phyloP scores from a whole-genome alignment of 2,329 filamentous ascomycete genomes.

The Claviceps citrina region DNA sequence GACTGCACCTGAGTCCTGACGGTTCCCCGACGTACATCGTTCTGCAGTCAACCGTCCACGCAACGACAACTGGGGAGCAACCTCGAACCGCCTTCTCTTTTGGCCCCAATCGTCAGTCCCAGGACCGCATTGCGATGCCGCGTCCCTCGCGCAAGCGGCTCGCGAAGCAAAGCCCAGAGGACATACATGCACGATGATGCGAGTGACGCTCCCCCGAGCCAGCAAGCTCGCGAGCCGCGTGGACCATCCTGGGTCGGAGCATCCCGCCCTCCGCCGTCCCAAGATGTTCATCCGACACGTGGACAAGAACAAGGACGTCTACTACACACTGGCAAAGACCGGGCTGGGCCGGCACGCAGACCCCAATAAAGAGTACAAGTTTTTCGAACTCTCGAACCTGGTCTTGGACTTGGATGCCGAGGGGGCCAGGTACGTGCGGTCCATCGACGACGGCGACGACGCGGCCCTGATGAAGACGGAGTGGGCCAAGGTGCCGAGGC shows the following conservation, averaged over 20 bases:
- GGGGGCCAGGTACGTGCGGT: constrained; percentile 27
- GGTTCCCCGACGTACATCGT: too few species aligned
- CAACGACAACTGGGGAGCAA: too few species aligned
- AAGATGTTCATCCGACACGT: constrained; percentile 14
- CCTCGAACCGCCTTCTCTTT: too few species aligned
- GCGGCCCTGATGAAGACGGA: constrained; percentile 12
- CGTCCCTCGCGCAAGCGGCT: neutral
- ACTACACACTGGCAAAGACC: constrained; percentile 15
- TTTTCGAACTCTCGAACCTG: constrained; percentile 26
- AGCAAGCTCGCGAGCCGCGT: constrained; percentile 4
- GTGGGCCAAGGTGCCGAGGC: constrained; percentile 15
- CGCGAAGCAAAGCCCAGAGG: too few species aligned
- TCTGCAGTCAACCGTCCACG: too few species aligned
- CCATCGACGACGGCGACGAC: constrained; percentile 23
- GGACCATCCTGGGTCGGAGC: constrained; percentile 1
- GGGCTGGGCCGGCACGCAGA: constrained; percentile 5
- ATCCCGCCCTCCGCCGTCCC: constrained; percentile 5
- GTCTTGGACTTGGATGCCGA: constrained; percentile 39
- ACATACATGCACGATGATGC: constrained; percentile 9
- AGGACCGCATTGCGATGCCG: neutral
- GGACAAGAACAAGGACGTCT: constrained; percentile 11
- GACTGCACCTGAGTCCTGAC: too few species aligned
- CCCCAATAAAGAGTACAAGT: constrained; percentile 10
- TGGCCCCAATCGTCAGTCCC: too few species aligned
- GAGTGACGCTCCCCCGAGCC: constrained; percentile 6